Evolutionary conservation across 805 yeast species (phyloP), one percentile per base, ranked within the genome.

Genomic region (Spathaspora gorwiae): DNA sequence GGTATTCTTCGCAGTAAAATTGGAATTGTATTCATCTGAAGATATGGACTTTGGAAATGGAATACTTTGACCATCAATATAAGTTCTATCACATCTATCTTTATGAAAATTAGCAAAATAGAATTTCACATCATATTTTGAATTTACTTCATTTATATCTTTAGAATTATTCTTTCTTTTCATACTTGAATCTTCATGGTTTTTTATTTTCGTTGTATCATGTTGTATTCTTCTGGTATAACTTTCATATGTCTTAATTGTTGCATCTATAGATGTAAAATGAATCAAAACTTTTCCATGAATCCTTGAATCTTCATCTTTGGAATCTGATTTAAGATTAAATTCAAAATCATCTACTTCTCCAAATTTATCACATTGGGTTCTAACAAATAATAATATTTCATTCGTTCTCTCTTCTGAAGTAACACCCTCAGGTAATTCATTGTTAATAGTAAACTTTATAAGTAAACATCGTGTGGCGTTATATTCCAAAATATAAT

Each of bases 261-360:
- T 76, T 8, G 73, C 53, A 39, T 73, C 73, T 31, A 76, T 73
- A 26, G 76, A 67, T 3, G 73, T 68, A 52, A 70, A 78, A 53
- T 75, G 72, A 26, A 67, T 57, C 40, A 46, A 39, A 10, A 47
- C 44, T 26, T 43, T 13, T 3, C 45, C 48, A n/a, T 24, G 26
- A 1, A 24, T 14, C 9, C 19, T 15, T n/a, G 35, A 26, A 19
- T 19, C 24, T 19, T 40, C 42, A 31, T 35, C 45, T 12, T 37
- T 29, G 26, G 37, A 11, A 19, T n/a, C 36, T 11, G 33, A 26
- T 31, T 12, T 27, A 10, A 15, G 43, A 1, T 48, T 37, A 32
- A 61, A 48, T 33, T 59, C 58, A 44, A 72, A 54, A 26, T 62
- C 60, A 44, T 74, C 78, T 30, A 75, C 54, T 0, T 63, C 64